phyloP scores from a whole-genome alignment of 2,329 filamentous ascomycete genomes.

The Alternaria tenuissima region DNA sequence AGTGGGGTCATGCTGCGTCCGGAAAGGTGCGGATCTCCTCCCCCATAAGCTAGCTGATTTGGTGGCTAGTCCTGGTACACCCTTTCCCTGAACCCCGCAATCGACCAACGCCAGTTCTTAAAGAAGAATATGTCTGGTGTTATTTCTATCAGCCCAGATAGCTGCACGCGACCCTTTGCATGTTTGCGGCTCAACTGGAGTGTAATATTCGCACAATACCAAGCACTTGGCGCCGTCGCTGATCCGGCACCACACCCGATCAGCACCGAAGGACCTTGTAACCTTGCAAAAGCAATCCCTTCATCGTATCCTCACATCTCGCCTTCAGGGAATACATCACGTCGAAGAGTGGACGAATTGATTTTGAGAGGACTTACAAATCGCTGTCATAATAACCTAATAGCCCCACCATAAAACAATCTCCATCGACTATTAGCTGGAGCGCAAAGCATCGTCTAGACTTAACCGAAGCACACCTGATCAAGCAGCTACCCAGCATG shows the following conservation, averaged over 20 bases:
- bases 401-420: no score
- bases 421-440: no score
- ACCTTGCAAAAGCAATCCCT: neutral
- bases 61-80: neutral
- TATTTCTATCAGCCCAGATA: neutral
- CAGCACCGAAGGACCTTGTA: neutral
- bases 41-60: conserved; percentile 3
- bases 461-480: no score
- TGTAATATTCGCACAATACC: neutral
- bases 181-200: neutral
- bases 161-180: neutral
- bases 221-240: neutral
- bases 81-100: conserved; percentile 7
- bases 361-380: no score
- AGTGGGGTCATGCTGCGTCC: conserved; percentile 8
- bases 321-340: neutral
- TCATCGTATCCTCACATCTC: neutral
- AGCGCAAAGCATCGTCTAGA: no score
- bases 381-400: no score
- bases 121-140: neutral
- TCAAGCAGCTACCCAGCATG: no score
- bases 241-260: neutral
- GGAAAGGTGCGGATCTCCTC: neutral
- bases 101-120: neutral
- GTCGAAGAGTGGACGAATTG: neutral